A percentile compares a stretch with the other conserved stretches of the same genome.
Conservation (phyloP, 2,329 filamentous ascomycete genomes). For the Immersiporthe knoxdaviesiana region DNA sequence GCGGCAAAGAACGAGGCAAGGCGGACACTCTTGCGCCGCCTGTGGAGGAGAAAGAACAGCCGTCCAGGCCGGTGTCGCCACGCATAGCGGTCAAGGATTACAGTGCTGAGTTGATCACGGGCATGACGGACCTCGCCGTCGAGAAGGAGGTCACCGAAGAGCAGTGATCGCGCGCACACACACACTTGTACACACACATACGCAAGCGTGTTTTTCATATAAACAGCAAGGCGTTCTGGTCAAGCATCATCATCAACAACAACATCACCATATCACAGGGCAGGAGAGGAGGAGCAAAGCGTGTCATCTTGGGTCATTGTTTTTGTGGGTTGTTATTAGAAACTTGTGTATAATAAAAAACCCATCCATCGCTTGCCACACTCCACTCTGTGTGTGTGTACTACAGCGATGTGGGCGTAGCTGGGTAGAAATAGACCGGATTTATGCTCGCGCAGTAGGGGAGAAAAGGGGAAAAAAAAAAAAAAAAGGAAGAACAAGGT, state of each 20-base stretch:
- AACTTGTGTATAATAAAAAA: neutral
- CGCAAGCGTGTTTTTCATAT: neutral
- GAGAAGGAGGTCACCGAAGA: conserved; percentile 43
- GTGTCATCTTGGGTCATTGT: neutral
- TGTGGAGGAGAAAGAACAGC: conserved; percentile 10
- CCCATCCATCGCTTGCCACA: neutral
- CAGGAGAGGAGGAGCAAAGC: conserved; percentile 9
- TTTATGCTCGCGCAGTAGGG: neutral
- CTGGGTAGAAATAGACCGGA: neutral
- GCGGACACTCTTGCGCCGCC: conserved; percentile 24
- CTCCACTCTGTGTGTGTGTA: neutral
- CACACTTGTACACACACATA: neutral
- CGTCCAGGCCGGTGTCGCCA: conserved; percentile 24
- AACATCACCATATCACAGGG: conserved; percentile 22
- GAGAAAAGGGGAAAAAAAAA: neutral
- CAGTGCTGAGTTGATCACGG: conserved; percentile 62
- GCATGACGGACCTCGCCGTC: conserved; percentile 57
- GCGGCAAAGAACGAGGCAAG: conserved; percentile 48
- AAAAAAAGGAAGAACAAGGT: neutral
- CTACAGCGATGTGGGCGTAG: neutral
- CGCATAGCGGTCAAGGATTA: conserved; percentile 47
- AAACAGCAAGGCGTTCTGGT: conserved; percentile 8
- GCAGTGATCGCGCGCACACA: conserved; percentile 4
- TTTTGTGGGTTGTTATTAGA: neutral
- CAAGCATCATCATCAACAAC: conserved; percentile 10